Conservation (phyloP, 768 basidiomycete genomes). For the Leccinum uliginosum region DNA sequence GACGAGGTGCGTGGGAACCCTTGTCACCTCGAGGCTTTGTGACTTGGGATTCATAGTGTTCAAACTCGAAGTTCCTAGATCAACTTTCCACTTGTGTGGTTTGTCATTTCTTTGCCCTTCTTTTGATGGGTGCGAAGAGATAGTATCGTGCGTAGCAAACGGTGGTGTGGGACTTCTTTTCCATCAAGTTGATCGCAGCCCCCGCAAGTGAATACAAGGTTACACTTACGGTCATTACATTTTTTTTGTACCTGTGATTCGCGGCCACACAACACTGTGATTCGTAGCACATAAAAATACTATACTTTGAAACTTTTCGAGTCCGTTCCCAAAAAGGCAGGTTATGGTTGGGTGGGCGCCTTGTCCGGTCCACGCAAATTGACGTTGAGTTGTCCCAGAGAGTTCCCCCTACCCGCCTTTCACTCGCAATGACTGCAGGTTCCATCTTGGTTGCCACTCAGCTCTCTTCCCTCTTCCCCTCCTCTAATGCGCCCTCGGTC, state of each 20-base stretch:
- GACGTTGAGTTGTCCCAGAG: not conserved
- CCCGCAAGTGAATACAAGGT: not conserved
- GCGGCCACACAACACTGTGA: no score
- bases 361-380: not conserved
- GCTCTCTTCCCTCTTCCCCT: constrained; percentile 59
- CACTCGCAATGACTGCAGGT: constrained; percentile 22
- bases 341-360: constrained; percentile 3
- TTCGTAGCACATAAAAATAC: not conserved
- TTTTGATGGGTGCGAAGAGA: not conserved
- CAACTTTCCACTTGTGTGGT: not conserved
- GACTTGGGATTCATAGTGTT: not conserved
- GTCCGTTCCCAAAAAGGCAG: constrained; percentile 23
- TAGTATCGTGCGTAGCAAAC: not conserved
- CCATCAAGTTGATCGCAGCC: not conserved
- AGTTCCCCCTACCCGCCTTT: not conserved
- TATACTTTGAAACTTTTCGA: not conserved
- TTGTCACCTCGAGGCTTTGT: not conserved
- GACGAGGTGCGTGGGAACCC: not conserved
- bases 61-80: not conserved
- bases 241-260: not conserved
- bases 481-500: constrained; percentile 45
- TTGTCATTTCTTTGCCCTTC: not conserved
- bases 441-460: constrained; percentile 51
- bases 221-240: not conserved
- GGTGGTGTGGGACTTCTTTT: not conserved